A percentile compares a stretch with the other conserved stretches of the same genome.
Conservation (phyloP, 305 asterid genomes). For the Plantago coronopus region DNA sequence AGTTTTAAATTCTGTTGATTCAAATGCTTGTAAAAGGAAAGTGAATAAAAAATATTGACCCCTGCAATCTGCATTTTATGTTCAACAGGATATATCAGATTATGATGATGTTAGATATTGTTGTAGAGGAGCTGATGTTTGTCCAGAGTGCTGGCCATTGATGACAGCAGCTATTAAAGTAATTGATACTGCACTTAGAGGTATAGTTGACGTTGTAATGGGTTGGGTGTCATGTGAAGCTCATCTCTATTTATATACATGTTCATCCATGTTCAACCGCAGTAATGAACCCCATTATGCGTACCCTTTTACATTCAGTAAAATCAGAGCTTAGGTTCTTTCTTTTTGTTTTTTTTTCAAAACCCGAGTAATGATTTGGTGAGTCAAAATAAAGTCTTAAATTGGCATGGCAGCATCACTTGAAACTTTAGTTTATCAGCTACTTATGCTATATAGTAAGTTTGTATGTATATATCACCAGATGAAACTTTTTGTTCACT, state of each 20-base stretch:
- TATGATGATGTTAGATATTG: slow-evolving; percentile 95
- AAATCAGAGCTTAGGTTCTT: too few relatives aligned
- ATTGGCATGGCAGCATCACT: background rate
- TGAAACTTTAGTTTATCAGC: background rate
- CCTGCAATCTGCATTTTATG: slow-evolving; percentile 3
- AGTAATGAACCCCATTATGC: too few relatives aligned
- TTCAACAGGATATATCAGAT: slow-evolving; percentile 75
- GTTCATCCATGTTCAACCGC: too few relatives aligned
- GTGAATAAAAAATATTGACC: slow-evolving; percentile 14
- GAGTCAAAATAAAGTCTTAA: background rate
- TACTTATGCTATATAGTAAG: too few relatives aligned
- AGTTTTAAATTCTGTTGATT: background rate
- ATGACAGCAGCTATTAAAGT: slow-evolving; percentile 78
- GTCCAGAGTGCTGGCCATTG: slow-evolving; percentile 81
- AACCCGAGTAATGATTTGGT: background rate
- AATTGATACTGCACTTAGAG: slow-evolving; percentile 88
- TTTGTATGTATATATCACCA: too few relatives aligned
- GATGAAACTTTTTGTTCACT: too few relatives aligned
- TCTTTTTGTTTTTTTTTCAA: too few relatives aligned
- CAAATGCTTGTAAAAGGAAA: background rate
- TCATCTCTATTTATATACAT: too few relatives aligned
- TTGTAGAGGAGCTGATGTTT: slow-evolving; percentile 93
- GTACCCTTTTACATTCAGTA: too few relatives aligned
- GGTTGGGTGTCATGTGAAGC: background rate
- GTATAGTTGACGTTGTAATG: slow-evolving; percentile 26